phyloP scores from a whole-genome alignment of 768 basidiomycete species.

The Obba rivulosa region DNA sequence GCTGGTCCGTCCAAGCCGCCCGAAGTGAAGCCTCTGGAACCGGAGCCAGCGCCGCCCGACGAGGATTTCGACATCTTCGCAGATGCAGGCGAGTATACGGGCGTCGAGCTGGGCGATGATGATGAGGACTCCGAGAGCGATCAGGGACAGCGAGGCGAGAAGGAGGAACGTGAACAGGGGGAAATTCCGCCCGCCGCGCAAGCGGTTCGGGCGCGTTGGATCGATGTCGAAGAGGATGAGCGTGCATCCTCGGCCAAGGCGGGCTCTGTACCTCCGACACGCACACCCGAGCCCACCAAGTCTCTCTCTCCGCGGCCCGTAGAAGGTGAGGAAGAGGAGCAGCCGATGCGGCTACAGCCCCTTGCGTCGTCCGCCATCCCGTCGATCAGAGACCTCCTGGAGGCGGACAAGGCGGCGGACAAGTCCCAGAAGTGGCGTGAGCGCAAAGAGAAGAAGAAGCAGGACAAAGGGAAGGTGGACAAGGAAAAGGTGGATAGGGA shows the following conservation, averaged over 20 bases:
- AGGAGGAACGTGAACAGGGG: neutral
- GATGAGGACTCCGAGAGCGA: conserved; percentile 23
- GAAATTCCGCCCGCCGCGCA: neutral
- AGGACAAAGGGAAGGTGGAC: conserved; percentile 48
- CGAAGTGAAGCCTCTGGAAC: conserved; percentile 21
- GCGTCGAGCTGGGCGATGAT: conserved; percentile 51
- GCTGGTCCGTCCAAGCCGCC: conserved; percentile 18
- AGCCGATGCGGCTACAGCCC: conserved; percentile 57
- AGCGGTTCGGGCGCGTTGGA: conserved; percentile 6
- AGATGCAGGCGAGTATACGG: conserved; percentile 78
- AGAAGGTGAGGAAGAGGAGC: conserved; percentile 34
- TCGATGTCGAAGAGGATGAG: conserved; percentile 15
- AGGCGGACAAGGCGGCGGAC: conserved; percentile 65
- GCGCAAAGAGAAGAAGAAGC: conserved; percentile 65
- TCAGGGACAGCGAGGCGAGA: conserved; percentile 6
- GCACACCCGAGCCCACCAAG: neutral
- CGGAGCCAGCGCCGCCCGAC: conserved; percentile 39
- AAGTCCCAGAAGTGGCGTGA: conserved; percentile 64
- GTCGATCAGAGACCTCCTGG: conserved; percentile 78
- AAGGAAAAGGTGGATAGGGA: conserved; percentile 48
- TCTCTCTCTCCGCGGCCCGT: conserved; percentile 4
- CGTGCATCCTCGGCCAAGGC: neutral
- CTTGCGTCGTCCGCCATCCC: conserved; percentile 77
- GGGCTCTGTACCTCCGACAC: neutral
- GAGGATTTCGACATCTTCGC: conserved; percentile 86